phyloP scores from a whole-genome alignment of 495 filamentous ascomycete genomes.

The Podospora pseudoanserina region DNA sequence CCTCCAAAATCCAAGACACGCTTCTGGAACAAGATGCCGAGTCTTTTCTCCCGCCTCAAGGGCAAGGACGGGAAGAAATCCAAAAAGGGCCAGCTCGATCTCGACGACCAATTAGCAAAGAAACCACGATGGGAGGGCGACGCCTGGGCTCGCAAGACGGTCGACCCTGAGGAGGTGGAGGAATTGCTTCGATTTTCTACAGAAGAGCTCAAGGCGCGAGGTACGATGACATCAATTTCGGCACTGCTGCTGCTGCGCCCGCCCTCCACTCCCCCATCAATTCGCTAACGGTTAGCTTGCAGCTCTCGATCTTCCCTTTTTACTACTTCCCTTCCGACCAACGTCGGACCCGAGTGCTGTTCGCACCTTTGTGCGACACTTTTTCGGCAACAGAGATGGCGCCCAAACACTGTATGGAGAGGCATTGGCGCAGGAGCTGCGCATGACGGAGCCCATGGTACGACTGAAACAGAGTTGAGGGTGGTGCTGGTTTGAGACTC shows the following conservation, averaged over 20 bases:
- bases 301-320: slow-evolving; percentile 87
- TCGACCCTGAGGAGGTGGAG: slow-evolving; percentile 87
- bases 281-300: slow-evolving; percentile 36
- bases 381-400: slow-evolving; percentile 66
- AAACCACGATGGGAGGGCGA: slow-evolving; percentile 79
- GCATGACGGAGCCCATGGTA: slow-evolving; percentile 93
- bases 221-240: slow-evolving; percentile 53
- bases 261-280: slow-evolving; percentile 4
- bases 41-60: slow-evolving; percentile 73
- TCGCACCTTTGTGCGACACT: slow-evolving; percentile 88
- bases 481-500: neutral
- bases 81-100: slow-evolving; percentile 48
- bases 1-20: slow-evolving; percentile 20
- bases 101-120: slow-evolving; percentile 48
- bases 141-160: slow-evolving; percentile 79
- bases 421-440: slow-evolving; percentile 75
- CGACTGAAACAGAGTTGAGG: slow-evolving; percentile 18
- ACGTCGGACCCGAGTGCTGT: slow-evolving; percentile 87
- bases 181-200: slow-evolving; percentile 81
- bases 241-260: slow-evolving; percentile 27
- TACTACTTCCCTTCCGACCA: slow-evolving; percentile 93
- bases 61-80: slow-evolving; percentile 63
- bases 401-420: slow-evolving; percentile 57
- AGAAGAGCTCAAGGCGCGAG: slow-evolving; percentile 88
- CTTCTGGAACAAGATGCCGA: slow-evolving; percentile 43